These are phyloP conservation scores for Diaporthe vaccinii DNA, from an alignment of 2,329 filamentous ascomycete species.

Conservation along the genomic window DNA sequence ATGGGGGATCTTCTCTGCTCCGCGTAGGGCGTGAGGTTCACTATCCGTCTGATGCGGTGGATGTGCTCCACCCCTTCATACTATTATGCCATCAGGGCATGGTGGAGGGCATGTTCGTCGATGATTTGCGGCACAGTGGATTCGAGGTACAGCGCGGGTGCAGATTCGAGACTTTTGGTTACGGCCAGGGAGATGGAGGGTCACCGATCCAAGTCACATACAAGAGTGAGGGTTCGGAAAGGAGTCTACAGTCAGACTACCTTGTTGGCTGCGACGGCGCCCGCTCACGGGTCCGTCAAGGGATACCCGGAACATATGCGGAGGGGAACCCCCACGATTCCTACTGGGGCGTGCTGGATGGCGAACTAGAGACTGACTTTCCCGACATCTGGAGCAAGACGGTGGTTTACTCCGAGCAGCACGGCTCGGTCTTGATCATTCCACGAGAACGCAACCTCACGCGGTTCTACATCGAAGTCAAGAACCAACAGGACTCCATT, in stretches of 20 bases:
- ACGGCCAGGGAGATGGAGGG: conserved; percentile 52
- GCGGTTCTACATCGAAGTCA: conserved; percentile 71
- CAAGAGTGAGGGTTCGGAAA: conserved; percentile 48
- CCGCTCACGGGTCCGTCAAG: conserved; percentile 76
- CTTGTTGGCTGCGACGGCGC: conserved; percentile 65
- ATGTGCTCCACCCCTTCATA: conserved; percentile 51
- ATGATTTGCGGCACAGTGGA: conserved; percentile 66
- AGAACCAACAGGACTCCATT: conserved; percentile 55
- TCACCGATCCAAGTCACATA: conserved; percentile 57
- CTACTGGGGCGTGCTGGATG: conserved; percentile 80
- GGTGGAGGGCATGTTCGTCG: conserved; percentile 69
- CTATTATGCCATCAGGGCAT: conserved; percentile 68
- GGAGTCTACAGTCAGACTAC: conserved; percentile 41
- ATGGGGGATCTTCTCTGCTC: conserved; percentile 61
- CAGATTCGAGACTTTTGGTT: conserved; percentile 32
- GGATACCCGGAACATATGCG: conserved; percentile 70
- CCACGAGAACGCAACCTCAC: conserved; percentile 81
- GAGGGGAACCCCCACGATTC: conserved; percentile 67
- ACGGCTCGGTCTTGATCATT: conserved; percentile 79
- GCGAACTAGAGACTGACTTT: conserved; percentile 78
- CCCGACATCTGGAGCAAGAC: conserved; percentile 83
- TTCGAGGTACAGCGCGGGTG: conserved; percentile 58
- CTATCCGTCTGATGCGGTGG: conserved; percentile 46
- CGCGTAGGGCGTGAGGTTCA: conserved; percentile 64
- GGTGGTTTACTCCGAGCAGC: conserved; percentile 74